Conservation (phyloP, 441 rosid genomes). For the Pelargonium citronellum region DNA sequence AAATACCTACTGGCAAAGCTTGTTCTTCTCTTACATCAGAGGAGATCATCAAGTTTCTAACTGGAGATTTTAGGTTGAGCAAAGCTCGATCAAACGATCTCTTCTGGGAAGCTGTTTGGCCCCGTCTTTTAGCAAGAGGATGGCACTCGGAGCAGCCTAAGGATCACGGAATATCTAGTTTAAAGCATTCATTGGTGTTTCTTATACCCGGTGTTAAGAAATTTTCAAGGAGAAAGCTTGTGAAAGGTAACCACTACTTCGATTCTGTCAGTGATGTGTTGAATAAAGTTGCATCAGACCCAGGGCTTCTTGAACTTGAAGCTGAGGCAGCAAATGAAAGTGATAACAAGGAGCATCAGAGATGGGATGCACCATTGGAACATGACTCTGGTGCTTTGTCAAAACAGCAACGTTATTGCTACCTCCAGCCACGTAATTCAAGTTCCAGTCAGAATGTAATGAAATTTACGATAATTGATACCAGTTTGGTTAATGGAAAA, state of each 20-base stretch:
- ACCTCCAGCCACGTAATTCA: constrained; percentile 56
- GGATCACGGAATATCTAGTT: constrained; percentile 31
- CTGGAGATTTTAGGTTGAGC: constrained; percentile 69
- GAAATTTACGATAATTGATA: constrained; percentile 61
- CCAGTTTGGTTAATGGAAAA: constrained; percentile 40
- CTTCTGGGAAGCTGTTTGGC: constrained; percentile 99
- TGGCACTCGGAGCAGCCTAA: constrained; percentile 88
- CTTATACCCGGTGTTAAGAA: constrained; percentile 60
- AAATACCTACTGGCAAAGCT: constrained; percentile 63
- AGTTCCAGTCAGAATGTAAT: constrained; percentile 23
- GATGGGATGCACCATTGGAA: constrained; percentile 25
- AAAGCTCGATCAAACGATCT: constrained; percentile 72
- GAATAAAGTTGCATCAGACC: constrained; percentile 61
- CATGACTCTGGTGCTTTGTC: constrained; percentile 21
- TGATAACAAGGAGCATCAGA: constrained; percentile 29
- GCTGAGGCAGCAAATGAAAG: constrained; percentile 27
- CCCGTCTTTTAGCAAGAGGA: constrained; percentile 78
- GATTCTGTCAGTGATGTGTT: constrained; percentile 76
- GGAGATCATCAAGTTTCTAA: constrained; percentile 58
- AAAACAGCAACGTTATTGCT: constrained; percentile 32
- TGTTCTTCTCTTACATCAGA: constrained; percentile 48
- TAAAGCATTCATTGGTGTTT: constrained; percentile 57
- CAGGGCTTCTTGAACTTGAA: constrained; percentile 61
- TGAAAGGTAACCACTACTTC: constrained; percentile 68
- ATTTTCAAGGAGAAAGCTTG: constrained; percentile 57